These are phyloP conservation scores for Colletotrichum sp. DNA, from an alignment of 2,329 filamentous ascomycete genomes.

Conservation along the genomic window DNA sequence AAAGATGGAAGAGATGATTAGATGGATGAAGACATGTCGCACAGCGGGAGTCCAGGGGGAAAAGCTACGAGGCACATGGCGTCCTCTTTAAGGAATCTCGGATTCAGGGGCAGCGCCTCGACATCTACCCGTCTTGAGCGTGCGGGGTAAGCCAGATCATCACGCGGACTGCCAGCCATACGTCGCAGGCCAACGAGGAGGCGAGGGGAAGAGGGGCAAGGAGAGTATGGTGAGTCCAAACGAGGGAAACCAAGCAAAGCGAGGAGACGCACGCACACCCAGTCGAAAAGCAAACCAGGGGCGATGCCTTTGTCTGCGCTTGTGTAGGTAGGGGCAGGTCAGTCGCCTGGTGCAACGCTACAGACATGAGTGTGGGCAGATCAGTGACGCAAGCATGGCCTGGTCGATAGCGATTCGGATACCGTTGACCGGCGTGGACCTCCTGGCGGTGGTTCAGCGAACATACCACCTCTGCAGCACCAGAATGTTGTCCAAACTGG, in stretches of 20 bases:
- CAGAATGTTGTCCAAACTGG: neutral
- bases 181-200: neutral
- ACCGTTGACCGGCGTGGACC: neutral
- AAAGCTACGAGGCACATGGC: neutral
- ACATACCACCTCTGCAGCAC: neutral
- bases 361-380: constrained; percentile 6
- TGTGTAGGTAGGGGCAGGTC: neutral
- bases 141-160: constrained; percentile 23
- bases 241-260: neutral
- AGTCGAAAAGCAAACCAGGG: neutral
- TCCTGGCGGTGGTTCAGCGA: neutral
- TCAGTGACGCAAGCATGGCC: constrained; percentile 16
- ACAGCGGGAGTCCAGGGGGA: too few species aligned
- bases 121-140: constrained; percentile 8
- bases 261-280: neutral
- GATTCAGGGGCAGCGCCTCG: constrained; percentile 16
- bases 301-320: neutral
- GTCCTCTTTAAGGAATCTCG: constrained; percentile 12
- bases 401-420: neutral
- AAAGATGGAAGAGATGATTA: neutral
- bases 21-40: neutral
- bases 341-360: constrained; percentile 14
- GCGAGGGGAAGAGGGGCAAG: neutral
- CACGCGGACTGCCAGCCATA: constrained; percentile 19
- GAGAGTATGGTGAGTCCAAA: neutral